Base-by-base conservation (phyloP, 352 stramenopile species). In the Phytophthora palmivora region DNA sequence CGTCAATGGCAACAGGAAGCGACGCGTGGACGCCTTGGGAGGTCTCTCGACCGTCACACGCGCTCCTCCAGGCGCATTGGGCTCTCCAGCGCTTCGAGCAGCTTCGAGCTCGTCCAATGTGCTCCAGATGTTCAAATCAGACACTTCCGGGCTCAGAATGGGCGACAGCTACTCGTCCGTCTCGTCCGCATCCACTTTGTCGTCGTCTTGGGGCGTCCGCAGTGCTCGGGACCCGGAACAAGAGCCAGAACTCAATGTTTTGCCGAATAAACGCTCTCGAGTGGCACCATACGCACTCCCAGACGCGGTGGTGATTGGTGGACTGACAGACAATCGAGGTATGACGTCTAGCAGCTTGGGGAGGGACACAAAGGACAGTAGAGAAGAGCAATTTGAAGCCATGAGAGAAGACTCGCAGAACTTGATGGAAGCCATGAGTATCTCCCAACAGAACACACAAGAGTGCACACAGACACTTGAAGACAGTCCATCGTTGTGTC, bases 371-470 rank as follows among this genome's bases (percentile, higher is more conserved):
- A 74, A 21, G 30, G 48, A 53, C 7, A 53, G 34, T 2, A 7
- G 46, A 34, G 72, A 76, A 24, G 56, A 74, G 53, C 53, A 78
- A 42, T 76, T 71, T 42, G 60, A 78, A 47, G 64, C 52, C 9
- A 39, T 78, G 36, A 50, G 48, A 3, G 82, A 85, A 49, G 50
- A 74, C 55, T 92, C 83, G 42, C 80, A 92, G 63, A 82, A 79
- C 15, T 56, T 89, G 16, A 63, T 92, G 68, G 80, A 92, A 45
- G 66, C 67, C 30, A 76, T 92, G 41, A 87, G 77, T 48, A 88
- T 92, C 51, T 90, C 83, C 10, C 81, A 92, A 57, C 69, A 90
- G 57, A 88, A 89, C 58, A 92, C 83, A 9, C 80, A 92, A 33
- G 80, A 90, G 52, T 90, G 74, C 57, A 89, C 83, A 36, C 83